phyloP scores from a whole-genome alignment of 345 rosid genomes.

The Eucalyptus pumila region DNA sequence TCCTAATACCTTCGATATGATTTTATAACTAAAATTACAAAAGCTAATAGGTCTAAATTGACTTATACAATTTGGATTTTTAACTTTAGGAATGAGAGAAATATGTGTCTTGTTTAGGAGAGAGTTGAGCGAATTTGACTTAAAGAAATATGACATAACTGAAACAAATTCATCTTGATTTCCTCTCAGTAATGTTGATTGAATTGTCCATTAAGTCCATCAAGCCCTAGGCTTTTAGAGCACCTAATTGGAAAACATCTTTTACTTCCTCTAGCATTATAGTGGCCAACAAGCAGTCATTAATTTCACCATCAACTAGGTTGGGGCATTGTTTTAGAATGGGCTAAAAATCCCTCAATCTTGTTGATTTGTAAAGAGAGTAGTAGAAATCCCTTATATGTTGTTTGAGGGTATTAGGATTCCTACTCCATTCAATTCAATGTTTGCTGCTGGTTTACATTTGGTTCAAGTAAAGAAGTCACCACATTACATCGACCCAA shows the following conservation, averaged over 20 bases:
- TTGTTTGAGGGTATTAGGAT: background rate
- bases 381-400: too few relatives aligned
- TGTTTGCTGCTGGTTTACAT: too few relatives aligned
- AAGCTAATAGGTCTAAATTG: too few relatives aligned
- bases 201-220: background rate
- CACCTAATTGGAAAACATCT: background rate
- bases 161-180: background rate
- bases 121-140: background rate
- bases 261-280: background rate
- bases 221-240: background rate
- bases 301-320: background rate
- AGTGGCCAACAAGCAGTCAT: background rate
- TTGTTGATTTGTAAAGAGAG: too few relatives aligned
- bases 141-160: background rate
- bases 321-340: too few relatives aligned
- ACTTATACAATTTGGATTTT: accelerated
- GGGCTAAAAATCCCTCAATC: background rate
- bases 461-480: too few relatives aligned
- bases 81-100: background rate
- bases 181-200: background rate
- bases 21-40: too few relatives aligned
- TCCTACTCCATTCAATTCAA: background rate
- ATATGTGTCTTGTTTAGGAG: too few relatives aligned
- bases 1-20: too few relatives aligned
- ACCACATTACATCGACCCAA: accelerated